phyloP scores from a whole-genome alignment of 768 basidiomycete genomes.

The Russula griseocarnosa region DNA sequence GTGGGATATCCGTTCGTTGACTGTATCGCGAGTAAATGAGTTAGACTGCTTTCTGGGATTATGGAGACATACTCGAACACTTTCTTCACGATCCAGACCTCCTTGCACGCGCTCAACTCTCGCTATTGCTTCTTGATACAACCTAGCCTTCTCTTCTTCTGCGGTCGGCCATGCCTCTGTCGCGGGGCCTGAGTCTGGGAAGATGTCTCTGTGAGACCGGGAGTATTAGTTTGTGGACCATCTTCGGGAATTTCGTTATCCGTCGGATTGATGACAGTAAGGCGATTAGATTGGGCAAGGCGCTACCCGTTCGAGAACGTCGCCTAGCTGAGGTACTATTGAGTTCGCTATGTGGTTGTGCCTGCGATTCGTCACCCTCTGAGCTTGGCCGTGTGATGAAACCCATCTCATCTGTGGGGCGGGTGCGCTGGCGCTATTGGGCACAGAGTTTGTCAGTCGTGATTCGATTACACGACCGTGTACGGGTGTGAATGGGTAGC shows the following conservation, averaged over 20 bases:
- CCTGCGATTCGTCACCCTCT: slow-evolving; percentile 18
- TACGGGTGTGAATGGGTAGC: slow-evolving; percentile 8
- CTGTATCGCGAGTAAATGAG: not conserved
- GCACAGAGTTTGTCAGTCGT: slow-evolving; percentile 14
- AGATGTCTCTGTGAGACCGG: slow-evolving; percentile 2
- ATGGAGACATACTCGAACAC: slow-evolving; percentile 30
- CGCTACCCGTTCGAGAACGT: slow-evolving; percentile 36
- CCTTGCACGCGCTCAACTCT: slow-evolving; percentile 42
- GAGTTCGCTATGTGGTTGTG: slow-evolving; percentile 12
- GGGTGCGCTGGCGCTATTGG: not conserved
- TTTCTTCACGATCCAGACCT: slow-evolving; percentile 31
- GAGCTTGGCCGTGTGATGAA: slow-evolving; percentile 20
- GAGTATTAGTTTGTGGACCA: slow-evolving; percentile 37
- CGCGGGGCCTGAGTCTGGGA: not conserved
- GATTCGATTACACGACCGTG: slow-evolving; percentile 15
- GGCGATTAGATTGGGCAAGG: slow-evolving; percentile 32
- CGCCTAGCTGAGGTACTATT: slow-evolving; percentile 27
- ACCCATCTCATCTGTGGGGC: slow-evolving; percentile 23
- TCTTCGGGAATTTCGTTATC: slow-evolving; percentile 42
- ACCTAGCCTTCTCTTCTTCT: slow-evolving; percentile 44
- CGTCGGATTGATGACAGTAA: slow-evolving; percentile 43
- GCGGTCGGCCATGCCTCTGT: slow-evolving; percentile 34
- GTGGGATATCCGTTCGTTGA: slow-evolving; percentile 16
- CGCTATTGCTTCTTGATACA: slow-evolving; percentile 42
- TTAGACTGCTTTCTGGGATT: not conserved